Percentiles rank a stretch among this genome's conserved stretches.
These are phyloP conservation scores for Entomortierella chlamydospora DNA, from an alignment of 192 early-diverging fungal genomes.

Conservation along the genomic window DNA sequence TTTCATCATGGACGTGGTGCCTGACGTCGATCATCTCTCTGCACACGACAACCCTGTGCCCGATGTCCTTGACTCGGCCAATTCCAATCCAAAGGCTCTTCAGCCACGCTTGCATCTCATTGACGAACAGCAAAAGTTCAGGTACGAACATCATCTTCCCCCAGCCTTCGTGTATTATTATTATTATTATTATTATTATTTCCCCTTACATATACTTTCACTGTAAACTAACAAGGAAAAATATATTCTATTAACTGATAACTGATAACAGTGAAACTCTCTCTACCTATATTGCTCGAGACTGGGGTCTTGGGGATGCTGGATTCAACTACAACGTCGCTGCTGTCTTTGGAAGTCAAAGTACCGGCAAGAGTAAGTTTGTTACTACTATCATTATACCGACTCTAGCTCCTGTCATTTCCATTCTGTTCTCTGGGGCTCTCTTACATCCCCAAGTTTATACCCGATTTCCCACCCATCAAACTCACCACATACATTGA, in stretches of 20 bases:
- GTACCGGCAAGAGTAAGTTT: slow-evolving; percentile 92
- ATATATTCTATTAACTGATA: neutral
- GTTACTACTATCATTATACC: no score
- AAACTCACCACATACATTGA: neutral
- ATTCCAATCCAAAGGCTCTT: slow-evolving; percentile 2
- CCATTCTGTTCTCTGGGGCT: no score
- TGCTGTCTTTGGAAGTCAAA: slow-evolving; percentile 99
- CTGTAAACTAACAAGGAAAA: neutral
- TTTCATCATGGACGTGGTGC: slow-evolving; percentile 44
- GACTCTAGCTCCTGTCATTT: no score
- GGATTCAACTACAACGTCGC: slow-evolving; percentile 98
- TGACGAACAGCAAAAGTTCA: slow-evolving; percentile 86
- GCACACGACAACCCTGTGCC: slow-evolving; percentile 27
- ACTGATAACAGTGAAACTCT: slow-evolving; percentile 66
- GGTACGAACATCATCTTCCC: slow-evolving; percentile 57
- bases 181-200: no score
- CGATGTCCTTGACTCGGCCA: slow-evolving; percentile 26
- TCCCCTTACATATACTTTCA: no score
- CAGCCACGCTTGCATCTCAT: slow-evolving; percentile 75
- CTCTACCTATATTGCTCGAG: slow-evolving; percentile 80
- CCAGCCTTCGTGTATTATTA: no score
- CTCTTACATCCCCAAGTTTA: no score
- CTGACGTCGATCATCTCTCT: slow-evolving; percentile 40
- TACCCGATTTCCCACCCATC: neutral
- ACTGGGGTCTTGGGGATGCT: slow-evolving; percentile 81